Percentiles rank a stretch among this genome's conserved stretches.
Evolutionary conservation across 768 basidiomycete genomes (phyloP).

Genomic region (Lepiota venenata): DNA sequence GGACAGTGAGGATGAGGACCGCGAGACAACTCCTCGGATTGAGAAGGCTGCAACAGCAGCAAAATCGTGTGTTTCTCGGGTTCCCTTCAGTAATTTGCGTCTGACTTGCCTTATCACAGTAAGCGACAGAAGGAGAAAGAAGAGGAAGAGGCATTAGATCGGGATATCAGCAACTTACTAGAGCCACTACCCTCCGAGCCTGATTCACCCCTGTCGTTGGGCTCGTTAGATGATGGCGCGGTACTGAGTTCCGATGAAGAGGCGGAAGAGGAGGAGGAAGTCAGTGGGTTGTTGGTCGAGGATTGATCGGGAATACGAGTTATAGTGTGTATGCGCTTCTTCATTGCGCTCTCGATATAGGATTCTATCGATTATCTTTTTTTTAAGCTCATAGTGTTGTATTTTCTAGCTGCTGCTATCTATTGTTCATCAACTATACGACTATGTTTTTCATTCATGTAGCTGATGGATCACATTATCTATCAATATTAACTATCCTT

Average conservation of each 20-base stretch:
- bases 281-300: constrained; percentile 40
- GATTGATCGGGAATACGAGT: constrained; percentile 15
- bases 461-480: too few species aligned
- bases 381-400: too few species aligned
- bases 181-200: constrained; percentile 18
- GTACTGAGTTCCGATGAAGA: constrained; percentile 41
- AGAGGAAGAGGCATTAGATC: constrained; percentile 24
- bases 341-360: too few species aligned
- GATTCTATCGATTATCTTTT: too few species aligned
- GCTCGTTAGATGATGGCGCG: constrained; percentile 35
- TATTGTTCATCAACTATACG: too few species aligned
- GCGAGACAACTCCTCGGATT: not conserved
- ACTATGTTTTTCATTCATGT: too few species aligned
- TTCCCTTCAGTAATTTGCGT: not conserved
- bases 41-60: not conserved
- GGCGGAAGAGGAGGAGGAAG: constrained; percentile 49
- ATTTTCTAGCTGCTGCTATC: too few species aligned
- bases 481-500: too few species aligned
- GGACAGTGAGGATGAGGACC: constrained; percentile 30
- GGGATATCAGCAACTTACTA: constrained; percentile 37
- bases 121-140: constrained; percentile 1
- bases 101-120: not conserved
- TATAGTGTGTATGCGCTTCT: not conserved
- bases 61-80: not conserved
- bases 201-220: constrained; percentile 14